Percentiles rank a stretch among this genome's conserved stretches.
phyloP scores from a whole-genome alignment of 2,329 filamentous ascomycete genomes.

The Diaporthe citri region DNA sequence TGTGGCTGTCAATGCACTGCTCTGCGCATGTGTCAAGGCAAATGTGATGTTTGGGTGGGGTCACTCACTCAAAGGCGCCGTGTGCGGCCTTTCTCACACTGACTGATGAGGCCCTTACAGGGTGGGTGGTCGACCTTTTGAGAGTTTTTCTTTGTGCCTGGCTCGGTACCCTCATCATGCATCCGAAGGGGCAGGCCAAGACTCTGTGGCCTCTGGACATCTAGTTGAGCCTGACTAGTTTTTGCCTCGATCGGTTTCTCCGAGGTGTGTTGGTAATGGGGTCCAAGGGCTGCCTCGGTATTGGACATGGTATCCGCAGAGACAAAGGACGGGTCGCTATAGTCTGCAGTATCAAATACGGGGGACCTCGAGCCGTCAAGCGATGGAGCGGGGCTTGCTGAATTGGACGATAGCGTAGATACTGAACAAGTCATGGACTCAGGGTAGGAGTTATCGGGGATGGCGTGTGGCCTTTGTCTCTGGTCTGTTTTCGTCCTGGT shows the following conservation, averaged over 20 bases:
- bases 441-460: slow-evolving; percentile 30
- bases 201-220: slow-evolving; percentile 24
- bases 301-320: slow-evolving; percentile 28
- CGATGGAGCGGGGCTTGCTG: slow-evolving; percentile 29
- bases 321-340: slow-evolving; percentile 35
- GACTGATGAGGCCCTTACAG: slow-evolving; percentile 14
- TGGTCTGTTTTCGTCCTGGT: slow-evolving; percentile 5
- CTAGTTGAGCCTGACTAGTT: slow-evolving; percentile 7
- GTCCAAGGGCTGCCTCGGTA: slow-evolving; percentile 9
- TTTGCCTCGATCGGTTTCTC: slow-evolving; percentile 1
- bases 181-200: slow-evolving; percentile 32
- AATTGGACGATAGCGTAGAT: slow-evolving; percentile 35
- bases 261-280: neutral
- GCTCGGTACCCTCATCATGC: neutral
- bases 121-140: slow-evolving; percentile 11
- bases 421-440: slow-evolving; percentile 37
- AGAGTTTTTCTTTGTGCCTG: slow-evolving; percentile 21
- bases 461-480: slow-evolving; percentile 28
- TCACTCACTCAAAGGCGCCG: slow-evolving; percentile 32
- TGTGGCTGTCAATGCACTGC: slow-evolving; percentile 18
- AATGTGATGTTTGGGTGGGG: neutral
- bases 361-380: slow-evolving; percentile 29
- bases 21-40: neutral
- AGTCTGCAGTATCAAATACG: slow-evolving; percentile 36
- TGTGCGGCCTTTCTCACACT: neutral